Base-by-base conservation (phyloP, 169 alveolate species). In the Pseudocohnilembus persalinus region DNA sequence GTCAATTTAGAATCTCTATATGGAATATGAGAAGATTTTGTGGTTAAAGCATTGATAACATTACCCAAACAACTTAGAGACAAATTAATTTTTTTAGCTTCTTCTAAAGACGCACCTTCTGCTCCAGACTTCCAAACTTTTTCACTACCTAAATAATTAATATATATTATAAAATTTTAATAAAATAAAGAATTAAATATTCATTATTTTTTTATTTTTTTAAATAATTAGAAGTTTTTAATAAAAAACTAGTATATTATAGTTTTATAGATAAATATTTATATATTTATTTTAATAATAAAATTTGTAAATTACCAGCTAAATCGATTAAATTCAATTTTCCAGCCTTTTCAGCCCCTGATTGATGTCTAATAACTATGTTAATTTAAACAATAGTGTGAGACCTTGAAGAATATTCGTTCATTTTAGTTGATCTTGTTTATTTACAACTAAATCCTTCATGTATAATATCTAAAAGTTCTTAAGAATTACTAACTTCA, bases 1-100 rank as follows among this genome's bases (percentile, higher is more conserved):
- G 97, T 95, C 33, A 95, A 82, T 88, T 95, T 95, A 27, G 96
- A 92, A 81, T 95, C 96, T 90, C 97, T 83, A 83, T 95, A 95
- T 1, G 97, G 97, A 49, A 95, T 87, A 86, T 93, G 95, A 24
- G 91, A 94, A 28, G 89, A 28, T 49, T 93, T 90, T 76, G 90
- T 89, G 74, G 96, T 95, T 25, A 95, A 83, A 24, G 96, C 91
- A 75, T 93, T 93, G 32, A 95, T 95, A 28, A 95, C 97, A 81
- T 91, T 95, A 31, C 97, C 97, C 77, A 93, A 81, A 28, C 90
- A 80, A 77, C 78, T 88, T 65, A 92, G 83, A 32, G 94, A 85
- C 76, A 93, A 83, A 86, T 95, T 95, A 25, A 95, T 95, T 81
- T 87, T 93, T 82, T 92, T 95, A 16, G 97, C 96, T 81, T 95